Base-by-base conservation (phyloP, 371 early-diverging fungal species). In the Choanephora cucurbitarum region DNA sequence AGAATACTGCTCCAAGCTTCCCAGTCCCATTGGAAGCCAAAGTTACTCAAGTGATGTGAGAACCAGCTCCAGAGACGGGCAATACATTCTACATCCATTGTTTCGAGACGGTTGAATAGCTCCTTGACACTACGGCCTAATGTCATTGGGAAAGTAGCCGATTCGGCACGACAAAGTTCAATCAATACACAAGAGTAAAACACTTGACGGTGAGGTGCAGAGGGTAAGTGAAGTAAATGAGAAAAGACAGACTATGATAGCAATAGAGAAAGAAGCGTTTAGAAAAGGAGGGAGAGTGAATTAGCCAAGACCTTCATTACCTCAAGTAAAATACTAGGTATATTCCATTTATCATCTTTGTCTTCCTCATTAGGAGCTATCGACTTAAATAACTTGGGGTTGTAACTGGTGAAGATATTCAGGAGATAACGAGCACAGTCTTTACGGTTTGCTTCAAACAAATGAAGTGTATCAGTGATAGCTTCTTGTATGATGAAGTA, bases 11-110 rank as follows among this genome's bases (percentile, higher is more conserved):
- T 66, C 97, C 96, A 97, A 55, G 85, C 85, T 22, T 66, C 67
- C 96, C 96, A 97, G 64, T 91, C 87, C 95, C 95, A 97, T 45
- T 82, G 82, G 70, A 86, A 94, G 5, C 85, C 90, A 82, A 95
- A 93, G 75, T 97, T 95, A 70, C 93, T 93, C 61, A 97, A 70
- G 67, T 95, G 94, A 48, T 90, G 88, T 2, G 91, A 84, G 77
- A 97, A 91, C 93, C 92, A 94, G 53, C 84, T 85, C 58, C 85
- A 83, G 41, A 95, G 79, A 32, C 95, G 82, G 64, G 84, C 69
- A 22, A 92, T 73, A 60, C 90, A 89, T 70, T 92, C 95, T n/a
- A 87, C 83, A 69, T 97, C 97, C 84, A 91, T 84, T 14, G 79
- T 78, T 33, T 80, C 78, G 48, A 91, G 59, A 15, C 87, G 73